Evolutionary conservation across 768 basidiomycete genomes (phyloP).

Genomic region (Psilocybe subaeruginosa): DNA sequence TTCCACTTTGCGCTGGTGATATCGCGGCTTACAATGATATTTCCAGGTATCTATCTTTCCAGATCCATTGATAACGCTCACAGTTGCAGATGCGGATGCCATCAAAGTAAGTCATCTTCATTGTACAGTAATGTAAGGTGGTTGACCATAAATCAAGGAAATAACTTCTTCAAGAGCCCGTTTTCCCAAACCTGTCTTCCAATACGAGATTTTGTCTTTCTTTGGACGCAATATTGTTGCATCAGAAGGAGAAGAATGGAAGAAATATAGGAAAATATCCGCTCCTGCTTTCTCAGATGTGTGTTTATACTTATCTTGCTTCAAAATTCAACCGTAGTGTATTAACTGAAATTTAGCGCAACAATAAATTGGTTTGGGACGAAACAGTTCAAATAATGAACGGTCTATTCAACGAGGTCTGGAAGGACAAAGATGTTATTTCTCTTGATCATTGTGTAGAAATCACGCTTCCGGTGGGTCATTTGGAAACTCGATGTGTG

Average conservation of each 20-base stretch:
- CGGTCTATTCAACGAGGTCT: slow-evolving; percentile 46
- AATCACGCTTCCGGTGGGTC: slow-evolving; percentile 8
- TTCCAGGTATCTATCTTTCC: slow-evolving; percentile 1
- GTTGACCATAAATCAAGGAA: slow-evolving; percentile 10
- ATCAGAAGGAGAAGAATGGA: slow-evolving; percentile 66
- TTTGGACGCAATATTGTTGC: slow-evolving; percentile 65
- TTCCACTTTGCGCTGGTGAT: neutral
- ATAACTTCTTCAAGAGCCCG: slow-evolving; percentile 14
- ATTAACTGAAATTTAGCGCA: slow-evolving; percentile 28
- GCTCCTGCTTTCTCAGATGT: slow-evolving; percentile 69
- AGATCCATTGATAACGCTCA: neutral
- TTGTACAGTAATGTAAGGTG: neutral
- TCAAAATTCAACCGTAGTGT: neutral
- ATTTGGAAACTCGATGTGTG: neutral
- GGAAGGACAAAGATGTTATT: slow-evolving; percentile 44
- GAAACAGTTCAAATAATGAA: slow-evolving; percentile 41
- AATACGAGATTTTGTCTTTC: slow-evolving; percentile 33
- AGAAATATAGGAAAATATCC: slow-evolving; percentile 58
- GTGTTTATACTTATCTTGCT: slow-evolving; percentile 10
- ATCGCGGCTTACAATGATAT: neutral
- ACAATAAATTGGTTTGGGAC: slow-evolving; percentile 52
- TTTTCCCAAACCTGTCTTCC: slow-evolving; percentile 18
- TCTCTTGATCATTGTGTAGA: slow-evolving; percentile 14
- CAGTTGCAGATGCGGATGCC: slow-evolving; percentile 5
- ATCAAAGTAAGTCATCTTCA: neutral